Evolutionary conservation across 2,329 filamentous ascomycete species (phyloP), one percentile per base, ranked within the genome.

Genomic region (Botrytis elliptica): DNA sequence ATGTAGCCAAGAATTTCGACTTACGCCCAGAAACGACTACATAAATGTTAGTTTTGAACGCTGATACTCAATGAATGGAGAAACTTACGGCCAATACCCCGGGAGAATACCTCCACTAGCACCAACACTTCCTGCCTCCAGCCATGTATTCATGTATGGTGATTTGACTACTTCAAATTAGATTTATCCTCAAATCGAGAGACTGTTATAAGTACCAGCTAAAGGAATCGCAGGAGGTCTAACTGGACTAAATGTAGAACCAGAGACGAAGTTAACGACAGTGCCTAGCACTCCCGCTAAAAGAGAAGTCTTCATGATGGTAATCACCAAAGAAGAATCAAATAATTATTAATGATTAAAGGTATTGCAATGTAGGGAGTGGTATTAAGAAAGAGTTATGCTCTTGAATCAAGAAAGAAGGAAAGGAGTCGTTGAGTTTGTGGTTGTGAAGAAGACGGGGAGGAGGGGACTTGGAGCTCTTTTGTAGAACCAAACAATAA

Each of bases 81-180:
- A 16, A 66, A 68, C 75, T 70, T 71, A 79, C 78, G 78, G 77
- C 78, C 78, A 80, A 59, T 72, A 82, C 7, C 91, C 91, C 0
- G 92, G 87, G 42, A 94, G 85, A 74, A 91, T 87, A 1, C 91
- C 91, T 59, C 90, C 89, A 78, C 90, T 88, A 7, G 88, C 87
- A 42, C 87, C 88, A 80, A 89, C 85, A 52, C 84, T 88, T 2
- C 90, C 90, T 16, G 86, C 89, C 74, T 88, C 83, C 42, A 92
- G 84, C 92, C 92, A 94, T n/a, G 90, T 88, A 79, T 88, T 93
- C 64, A 95, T 83, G 77, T 95, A 95, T 0, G 93, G 93, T 22
- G 90, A 91, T 76, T 88, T 89, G 57, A 95, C 79, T 80, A 29
- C 5, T 42, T 22, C 25, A 44, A 20, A 3, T 73, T 36, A 73